phyloP scores from a whole-genome alignment of 1,139 yeast species.

The Pneumocystis carinii region DNA sequence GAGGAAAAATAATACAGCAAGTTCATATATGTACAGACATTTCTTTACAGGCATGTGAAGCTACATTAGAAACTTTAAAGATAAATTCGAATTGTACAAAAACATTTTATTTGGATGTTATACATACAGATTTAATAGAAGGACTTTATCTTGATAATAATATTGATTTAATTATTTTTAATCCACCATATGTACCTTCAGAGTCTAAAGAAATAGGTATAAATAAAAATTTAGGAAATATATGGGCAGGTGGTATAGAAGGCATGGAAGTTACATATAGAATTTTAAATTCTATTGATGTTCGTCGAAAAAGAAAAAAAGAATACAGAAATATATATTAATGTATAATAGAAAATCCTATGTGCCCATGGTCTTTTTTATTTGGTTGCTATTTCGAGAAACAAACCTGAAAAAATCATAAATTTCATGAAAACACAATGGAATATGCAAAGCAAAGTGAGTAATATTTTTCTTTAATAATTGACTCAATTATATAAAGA shows the following conservation, averaged over 20 bases:
- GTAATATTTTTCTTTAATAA: not conserved
- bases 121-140: conserved; percentile 6
- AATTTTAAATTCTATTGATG: conserved; percentile 1
- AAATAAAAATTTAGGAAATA: conserved; percentile 7
- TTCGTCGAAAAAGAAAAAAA: not conserved
- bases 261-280: conserved; percentile 10
- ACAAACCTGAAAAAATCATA: conserved; percentile 7
- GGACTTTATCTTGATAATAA: conserved; percentile 3
- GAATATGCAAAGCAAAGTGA: not conserved
- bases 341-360: conserved; percentile 1
- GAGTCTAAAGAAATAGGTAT: conserved; percentile 2
- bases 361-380: conserved; percentile 10
- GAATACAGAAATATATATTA: not conserved
- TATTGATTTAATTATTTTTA: conserved; percentile 11
- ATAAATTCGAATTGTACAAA: not conserved
- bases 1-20: not conserved
- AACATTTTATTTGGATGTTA: conserved; percentile 2
- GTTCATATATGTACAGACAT: conserved; percentile 12
- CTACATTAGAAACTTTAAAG: conserved; percentile 6
- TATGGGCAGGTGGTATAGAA: conserved; percentile 13
- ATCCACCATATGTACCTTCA: conserved; percentile 14
- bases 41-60: conserved; percentile 7
- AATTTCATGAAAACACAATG: not conserved
- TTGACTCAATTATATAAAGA: conserved; percentile 1
- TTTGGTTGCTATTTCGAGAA: conserved; percentile 11